Conservation (phyloP, 768 basidiomycete genomes). For the Kwoniella sp. region DNA sequence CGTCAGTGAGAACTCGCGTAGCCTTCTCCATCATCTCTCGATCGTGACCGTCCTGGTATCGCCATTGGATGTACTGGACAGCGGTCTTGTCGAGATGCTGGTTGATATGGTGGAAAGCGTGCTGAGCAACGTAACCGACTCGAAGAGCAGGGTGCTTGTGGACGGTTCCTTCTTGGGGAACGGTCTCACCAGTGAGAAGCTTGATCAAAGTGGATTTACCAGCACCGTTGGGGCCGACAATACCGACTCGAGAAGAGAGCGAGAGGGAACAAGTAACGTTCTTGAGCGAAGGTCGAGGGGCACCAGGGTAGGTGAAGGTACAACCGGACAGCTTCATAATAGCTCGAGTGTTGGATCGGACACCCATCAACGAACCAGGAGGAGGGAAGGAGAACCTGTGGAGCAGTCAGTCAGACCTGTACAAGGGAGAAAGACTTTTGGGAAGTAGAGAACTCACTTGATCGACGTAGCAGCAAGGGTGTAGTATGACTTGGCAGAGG, state of each 20-base stretch:
- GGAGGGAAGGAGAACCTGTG: conserved; percentile 85
- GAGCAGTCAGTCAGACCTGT: too few species aligned
- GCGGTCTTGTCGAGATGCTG: conserved; percentile 91
- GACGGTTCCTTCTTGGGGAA: conserved; percentile 85
- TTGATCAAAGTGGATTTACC: conserved; percentile 97
- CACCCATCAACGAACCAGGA: conserved; percentile 94
- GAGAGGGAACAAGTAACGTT: conserved; percentile 90
- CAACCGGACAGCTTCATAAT: conserved; percentile 89
- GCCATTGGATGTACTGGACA: conserved; percentile 96
- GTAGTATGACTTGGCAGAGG: conserved; percentile 95
- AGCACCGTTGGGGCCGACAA: conserved; percentile 90
- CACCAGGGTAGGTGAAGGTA: conserved; percentile 92
- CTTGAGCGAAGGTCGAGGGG: conserved; percentile 73
- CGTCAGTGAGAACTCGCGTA: conserved; percentile 84
- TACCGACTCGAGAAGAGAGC: conserved; percentile 91
- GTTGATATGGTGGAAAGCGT: conserved; percentile 90
- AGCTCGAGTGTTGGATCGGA: conserved; percentile 90
- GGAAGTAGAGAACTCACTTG: conserved; percentile 65
- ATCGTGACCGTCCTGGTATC: conserved; percentile 98
- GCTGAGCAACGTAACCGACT: conserved; percentile 95
- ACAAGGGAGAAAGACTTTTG: too few species aligned
- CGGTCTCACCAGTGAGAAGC: conserved; percentile 86
- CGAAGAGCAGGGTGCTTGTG: conserved; percentile 93
- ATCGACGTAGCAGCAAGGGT: conserved; percentile 89
- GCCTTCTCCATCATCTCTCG: conserved; percentile 89